Evolutionary conservation across 2,329 filamentous ascomycete species (phyloP), one percentile per base, ranked within the genome.

Genomic region (Cadophora malorum): DNA sequence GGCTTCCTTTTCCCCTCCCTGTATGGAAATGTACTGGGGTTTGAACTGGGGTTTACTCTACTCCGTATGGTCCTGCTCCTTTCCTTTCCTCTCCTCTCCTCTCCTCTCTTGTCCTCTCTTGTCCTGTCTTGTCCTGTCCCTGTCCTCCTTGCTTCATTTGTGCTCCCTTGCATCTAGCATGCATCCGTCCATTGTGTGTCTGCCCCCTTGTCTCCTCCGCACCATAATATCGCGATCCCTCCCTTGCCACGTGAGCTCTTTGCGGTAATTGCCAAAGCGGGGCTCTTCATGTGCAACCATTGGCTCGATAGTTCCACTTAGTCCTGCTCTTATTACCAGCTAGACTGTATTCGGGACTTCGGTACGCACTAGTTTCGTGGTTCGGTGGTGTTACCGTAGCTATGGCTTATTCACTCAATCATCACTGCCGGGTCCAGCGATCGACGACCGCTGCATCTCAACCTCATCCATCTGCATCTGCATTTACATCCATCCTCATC

Each of bases 221-320:
- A 38, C 41, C 10, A 45, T 45, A 21, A 49, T 49, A 21, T 49
- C 45, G 45, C n/a, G n/a, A 49, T 49, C n/a, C 45, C n/a, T 49
- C 45, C 45, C 45, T 10, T 49, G 45, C 45, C 45, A 49, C 45
- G 45, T 49, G 45, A 49, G 45, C 45, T 49, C 45, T 19, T 45
- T 45, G 16, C 41, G 41, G 41, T 45, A 45, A 16, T 45, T 45
- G 41, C 41, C 41, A 45, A 19, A 45, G 41, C 16, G 41, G 41
- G 41, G 14, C 41, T 19, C 4, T 45, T 16, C 16, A 19, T 14
- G 16, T 10, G 41, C 14, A 2, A 45, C 19, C 41, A 45, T 45
- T 45, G 41, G 41, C 7, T 3, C 16, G 14, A 16, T 6, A 6
- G 12, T 14, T 19, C 41, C 41, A 45, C 41, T 45, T 45, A 3